A percentile compares a stretch with the other conserved stretches of the same genome.
phyloP scores from a whole-genome alignment of 768 basidiomycete species.

The Suillus ampliporus region DNA sequence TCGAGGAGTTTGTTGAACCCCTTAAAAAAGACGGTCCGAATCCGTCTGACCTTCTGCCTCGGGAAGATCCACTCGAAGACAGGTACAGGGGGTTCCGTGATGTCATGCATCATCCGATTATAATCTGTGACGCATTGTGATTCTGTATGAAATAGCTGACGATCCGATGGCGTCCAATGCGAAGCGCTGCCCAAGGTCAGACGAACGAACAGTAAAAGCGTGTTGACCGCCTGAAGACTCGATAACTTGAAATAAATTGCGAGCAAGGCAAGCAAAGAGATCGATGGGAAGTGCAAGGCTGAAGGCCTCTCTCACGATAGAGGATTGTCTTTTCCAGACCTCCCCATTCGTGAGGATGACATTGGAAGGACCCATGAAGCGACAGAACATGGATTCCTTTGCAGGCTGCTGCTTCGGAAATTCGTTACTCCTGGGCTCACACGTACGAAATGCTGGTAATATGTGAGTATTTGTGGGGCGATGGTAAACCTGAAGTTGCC shows the following conservation, averaged over 20 bases:
- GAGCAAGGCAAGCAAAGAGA: conserved; percentile 35
- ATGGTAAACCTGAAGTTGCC: too few relatives aligned
- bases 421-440: conserved; percentile 26
- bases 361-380: conserved; percentile 40
- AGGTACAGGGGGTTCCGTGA: conserved; percentile 39
- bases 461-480: too few relatives aligned
- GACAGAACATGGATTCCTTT: conserved; percentile 40
- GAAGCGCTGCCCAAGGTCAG: conserved; percentile 33
- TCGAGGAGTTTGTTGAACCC: conserved; percentile 34
- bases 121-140: conserved; percentile 41
- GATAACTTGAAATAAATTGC: conserved; percentile 29
- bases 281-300: conserved; percentile 40
- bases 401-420: conserved; percentile 26
- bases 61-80: conserved; percentile 35
- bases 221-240: conserved; percentile 27
- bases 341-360: conserved; percentile 45
- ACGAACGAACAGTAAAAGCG: conserved; percentile 26
- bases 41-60: conserved; percentile 28
- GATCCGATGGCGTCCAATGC: conserved; percentile 44
- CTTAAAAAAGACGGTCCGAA: conserved; percentile 35
- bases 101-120: conserved; percentile 41
- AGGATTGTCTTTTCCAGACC: conserved; percentile 43
- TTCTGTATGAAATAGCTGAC: conserved; percentile 30
- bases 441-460: not conserved
- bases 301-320: conserved; percentile 41